phyloP scores from a whole-genome alignment of 306 rosid species.

The Urtica urens region DNA sequence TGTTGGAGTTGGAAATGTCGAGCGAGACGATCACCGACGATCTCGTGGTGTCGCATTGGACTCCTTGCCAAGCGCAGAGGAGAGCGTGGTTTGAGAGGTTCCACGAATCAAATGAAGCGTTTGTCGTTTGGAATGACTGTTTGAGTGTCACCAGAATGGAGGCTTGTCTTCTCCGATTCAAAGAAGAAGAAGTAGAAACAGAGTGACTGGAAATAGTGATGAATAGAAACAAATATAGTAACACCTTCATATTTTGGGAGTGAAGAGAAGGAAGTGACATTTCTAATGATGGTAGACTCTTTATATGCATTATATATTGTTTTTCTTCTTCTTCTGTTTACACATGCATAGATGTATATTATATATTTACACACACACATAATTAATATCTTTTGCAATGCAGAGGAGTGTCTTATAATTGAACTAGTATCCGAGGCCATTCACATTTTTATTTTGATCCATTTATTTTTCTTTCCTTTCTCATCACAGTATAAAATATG shows the following conservation, averaged over 20 bases:
- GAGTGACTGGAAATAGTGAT: constrained; percentile 13
- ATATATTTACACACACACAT: constrained; percentile 2
- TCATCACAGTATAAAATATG: constrained; percentile 25
- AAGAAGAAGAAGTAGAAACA: constrained; percentile 44
- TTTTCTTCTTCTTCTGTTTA: too few relatives aligned
- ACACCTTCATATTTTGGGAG: constrained; percentile 8
- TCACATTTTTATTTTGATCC: constrained; percentile 1
- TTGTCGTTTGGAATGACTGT: constrained; percentile 33
- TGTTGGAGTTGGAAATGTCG: constrained; percentile 50
- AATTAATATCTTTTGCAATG: constrained; percentile 1
- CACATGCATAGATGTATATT: too few relatives aligned
- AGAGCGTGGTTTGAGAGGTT: constrained; percentile 36
- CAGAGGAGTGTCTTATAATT: constrained; percentile 9
- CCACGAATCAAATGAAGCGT: constrained; percentile 41
- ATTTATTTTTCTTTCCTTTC: not conserved
- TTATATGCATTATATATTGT: too few relatives aligned
- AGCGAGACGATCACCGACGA: constrained; percentile 46
- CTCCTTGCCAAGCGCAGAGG: constrained; percentile 71
- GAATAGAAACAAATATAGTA: constrained; percentile 21
- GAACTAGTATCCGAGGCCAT: constrained; percentile 29
- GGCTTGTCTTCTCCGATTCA: constrained; percentile 62
- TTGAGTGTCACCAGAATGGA: constrained; percentile 55
- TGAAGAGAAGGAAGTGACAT: constrained; percentile 9
- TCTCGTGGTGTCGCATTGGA: constrained; percentile 40
- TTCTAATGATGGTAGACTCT: too few relatives aligned